phyloP scores from a whole-genome alignment of 2,329 filamentous ascomycete species.

The Aspergillus sp. region DNA sequence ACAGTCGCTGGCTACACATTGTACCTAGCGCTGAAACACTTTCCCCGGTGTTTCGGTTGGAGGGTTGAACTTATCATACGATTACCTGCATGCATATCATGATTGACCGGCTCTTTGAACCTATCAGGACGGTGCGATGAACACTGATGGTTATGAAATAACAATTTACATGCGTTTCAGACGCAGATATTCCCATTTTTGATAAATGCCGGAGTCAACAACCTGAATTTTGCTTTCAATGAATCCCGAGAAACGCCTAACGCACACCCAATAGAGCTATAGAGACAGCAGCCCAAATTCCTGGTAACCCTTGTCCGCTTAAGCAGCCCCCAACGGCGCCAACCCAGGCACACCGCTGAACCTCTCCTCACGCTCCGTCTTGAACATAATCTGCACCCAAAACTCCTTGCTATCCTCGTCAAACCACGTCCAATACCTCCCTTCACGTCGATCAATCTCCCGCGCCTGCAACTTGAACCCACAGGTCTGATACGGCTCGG shows the following conservation, averaged over 20 bases:
- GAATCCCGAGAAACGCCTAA: slow-evolving; percentile 9
- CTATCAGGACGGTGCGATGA: slow-evolving; percentile 12
- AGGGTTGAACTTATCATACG: slow-evolving; percentile 14
- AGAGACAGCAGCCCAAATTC: neutral
- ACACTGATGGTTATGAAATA: neutral
- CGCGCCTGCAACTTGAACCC: slow-evolving; percentile 93
- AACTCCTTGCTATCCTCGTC: slow-evolving; percentile 96
- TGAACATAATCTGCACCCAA: slow-evolving; percentile 97
- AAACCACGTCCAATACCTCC: slow-evolving; percentile 91
- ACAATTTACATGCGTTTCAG: neutral
- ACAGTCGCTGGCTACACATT: slow-evolving; percentile 21
- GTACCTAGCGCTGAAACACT: slow-evolving; percentile 24
- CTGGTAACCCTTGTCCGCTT: slow-evolving; percentile 16
- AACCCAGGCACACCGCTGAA: slow-evolving; percentile 71
- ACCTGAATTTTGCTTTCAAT: slow-evolving; percentile 12
- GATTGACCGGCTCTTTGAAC: slow-evolving; percentile 23
- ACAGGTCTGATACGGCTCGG: slow-evolving; percentile 97
- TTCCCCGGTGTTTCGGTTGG: slow-evolving; percentile 21
- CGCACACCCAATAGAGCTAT: slow-evolving; percentile 23
- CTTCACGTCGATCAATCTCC: slow-evolving; percentile 88
- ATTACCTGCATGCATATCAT: slow-evolving; percentile 25
- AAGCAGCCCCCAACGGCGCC: slow-evolving; percentile 50
- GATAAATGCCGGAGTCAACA: neutral
- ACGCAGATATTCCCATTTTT: neutral
- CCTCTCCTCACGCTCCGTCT: slow-evolving; percentile 95